phyloP scores from a whole-genome alignment of 2,329 filamentous ascomycete genomes.

The Diplodia corticola region DNA sequence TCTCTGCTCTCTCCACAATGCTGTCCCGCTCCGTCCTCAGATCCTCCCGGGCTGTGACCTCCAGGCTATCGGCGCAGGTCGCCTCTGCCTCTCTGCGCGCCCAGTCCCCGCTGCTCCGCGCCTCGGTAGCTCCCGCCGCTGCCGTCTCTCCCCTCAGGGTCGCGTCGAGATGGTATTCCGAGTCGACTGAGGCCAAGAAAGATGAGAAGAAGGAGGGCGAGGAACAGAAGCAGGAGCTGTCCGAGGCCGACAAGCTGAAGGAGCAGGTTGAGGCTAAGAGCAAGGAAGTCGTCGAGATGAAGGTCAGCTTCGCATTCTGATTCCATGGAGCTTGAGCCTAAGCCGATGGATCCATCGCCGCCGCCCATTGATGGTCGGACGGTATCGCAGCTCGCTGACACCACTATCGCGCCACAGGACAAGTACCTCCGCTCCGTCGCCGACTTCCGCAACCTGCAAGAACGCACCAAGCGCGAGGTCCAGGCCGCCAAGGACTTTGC shows the following conservation, averaged over 20 bases:
- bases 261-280: constrained; percentile 72
- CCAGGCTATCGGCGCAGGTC: constrained; percentile 35
- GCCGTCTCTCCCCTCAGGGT: constrained; percentile 25
- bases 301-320: constrained; percentile 60
- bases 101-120: constrained; percentile 31
- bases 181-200: constrained; percentile 44
- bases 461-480: constrained; percentile 88
- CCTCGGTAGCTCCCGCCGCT: constrained; percentile 28
- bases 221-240: constrained; percentile 50
- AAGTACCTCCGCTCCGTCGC: constrained; percentile 91
- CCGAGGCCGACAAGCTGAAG: constrained; percentile 46
- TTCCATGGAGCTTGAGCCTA: not conserved
- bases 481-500: constrained; percentile 87
- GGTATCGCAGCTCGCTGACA: constrained; percentile 1
- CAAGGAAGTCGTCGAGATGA: constrained; percentile 75
- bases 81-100: constrained; percentile 40
- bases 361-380: not conserved
- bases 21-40: constrained; percentile 54
- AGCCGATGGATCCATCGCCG: not conserved
- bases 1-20: constrained; percentile 37
- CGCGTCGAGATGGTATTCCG: constrained; percentile 48
- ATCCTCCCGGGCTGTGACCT: constrained; percentile 42
- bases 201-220: constrained; percentile 41
- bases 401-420: constrained; percentile 60
- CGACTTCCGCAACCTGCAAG: constrained; percentile 97